Evolutionary conservation across 345 rosid genomes (phyloP), one percentile per base, ranked within the genome.

Genomic region (Sisymbrium irio): DNA sequence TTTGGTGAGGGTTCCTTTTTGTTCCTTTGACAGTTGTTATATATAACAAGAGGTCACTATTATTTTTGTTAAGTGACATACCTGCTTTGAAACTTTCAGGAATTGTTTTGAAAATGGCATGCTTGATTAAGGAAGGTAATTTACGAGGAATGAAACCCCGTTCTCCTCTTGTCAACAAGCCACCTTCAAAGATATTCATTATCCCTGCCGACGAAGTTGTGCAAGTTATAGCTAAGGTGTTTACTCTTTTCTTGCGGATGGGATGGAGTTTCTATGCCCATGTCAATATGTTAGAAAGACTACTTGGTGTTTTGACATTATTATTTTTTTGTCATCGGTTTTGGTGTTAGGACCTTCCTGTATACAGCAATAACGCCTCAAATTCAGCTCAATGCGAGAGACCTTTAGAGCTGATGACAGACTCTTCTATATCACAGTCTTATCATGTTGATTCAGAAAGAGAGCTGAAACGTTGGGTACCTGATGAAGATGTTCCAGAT

Each of bases 211-310:
- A 82, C 40, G 98, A 95, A 42, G 85, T 92, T 77, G 98, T 89
- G 71, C 94, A 95, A 88, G 86, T 95, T 82, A 77, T 86, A 65
- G 94, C 97, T 9, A 88, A 92, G 96, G 99, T 94, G 68, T 77
- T 18, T 59, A n/a, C 67, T 50, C 62, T 40, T 67, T 39, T 58
- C 69, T 14, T 54, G 19, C 71, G 9, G 27, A 20, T 41, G 18
- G 15, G 51, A 4, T 67, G 57, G 62, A 15, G 57, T 50, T 19
- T 63, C 12, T 53, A 11, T 20, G 56, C 53, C 75, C 41, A 47
- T 25, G 36, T 76, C 53, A 58, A 5, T 58, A 36, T 53, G 30
- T 30, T 46, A 35, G 62, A 17, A 28, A 62, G 65, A 27, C 44
- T 57, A 57, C 8, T 25, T 65, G 35, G 54, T 44, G 69, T 49